Evolutionary conservation across 2,329 filamentous ascomycete genomes (phyloP).

Genomic region (Pseudogymnoascus sp.): DNA sequence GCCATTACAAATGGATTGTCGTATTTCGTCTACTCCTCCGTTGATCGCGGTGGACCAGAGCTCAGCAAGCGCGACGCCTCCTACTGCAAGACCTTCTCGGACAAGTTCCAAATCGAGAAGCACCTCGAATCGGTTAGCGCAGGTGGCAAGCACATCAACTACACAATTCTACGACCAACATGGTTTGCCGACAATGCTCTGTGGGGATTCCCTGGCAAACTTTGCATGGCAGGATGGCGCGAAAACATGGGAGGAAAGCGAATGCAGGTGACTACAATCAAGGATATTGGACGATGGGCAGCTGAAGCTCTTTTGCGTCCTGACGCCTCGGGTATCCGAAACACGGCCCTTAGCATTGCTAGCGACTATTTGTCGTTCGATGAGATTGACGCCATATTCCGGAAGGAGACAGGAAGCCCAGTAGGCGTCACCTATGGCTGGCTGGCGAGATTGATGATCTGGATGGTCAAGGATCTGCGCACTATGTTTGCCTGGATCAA

Average conservation of each 20-base stretch:
- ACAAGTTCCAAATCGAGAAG: slow-evolving; percentile 49
- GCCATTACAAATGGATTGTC: slow-evolving; percentile 42
- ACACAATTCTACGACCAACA: slow-evolving; percentile 48
- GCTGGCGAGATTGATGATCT: slow-evolving; percentile 19
- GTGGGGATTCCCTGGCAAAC: slow-evolving; percentile 20
- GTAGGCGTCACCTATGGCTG: slow-evolving; percentile 25
- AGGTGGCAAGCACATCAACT: slow-evolving; percentile 36
- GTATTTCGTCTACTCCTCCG: slow-evolving; percentile 50
- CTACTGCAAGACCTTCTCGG: slow-evolving; percentile 46
- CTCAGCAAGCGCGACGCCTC: slow-evolving; percentile 41
- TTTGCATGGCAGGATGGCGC: slow-evolving; percentile 28
- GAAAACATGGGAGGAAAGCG: slow-evolving; percentile 26
- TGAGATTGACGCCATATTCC: slow-evolving; percentile 28
- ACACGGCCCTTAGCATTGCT: slow-evolving; percentile 35
- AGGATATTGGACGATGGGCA: slow-evolving; percentile 41
- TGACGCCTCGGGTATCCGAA: slow-evolving; percentile 29
- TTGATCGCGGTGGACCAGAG: slow-evolving; percentile 46
- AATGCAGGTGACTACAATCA: slow-evolving; percentile 36
- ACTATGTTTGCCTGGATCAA: slow-evolving; percentile 27
- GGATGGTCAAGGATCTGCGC: slow-evolving; percentile 22
- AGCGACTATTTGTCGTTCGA: slow-evolving; percentile 38
- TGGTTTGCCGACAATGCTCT: slow-evolving; percentile 46
- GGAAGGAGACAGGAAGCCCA: slow-evolving; percentile 21
- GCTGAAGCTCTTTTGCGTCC: slow-evolving; percentile 36
- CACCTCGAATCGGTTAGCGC: slow-evolving; percentile 40